A percentile compares a stretch with the other conserved stretches of the same genome.
Evolutionary conservation across 1,139 yeast genomes (phyloP).

Genomic region (Pichia sp.): DNA sequence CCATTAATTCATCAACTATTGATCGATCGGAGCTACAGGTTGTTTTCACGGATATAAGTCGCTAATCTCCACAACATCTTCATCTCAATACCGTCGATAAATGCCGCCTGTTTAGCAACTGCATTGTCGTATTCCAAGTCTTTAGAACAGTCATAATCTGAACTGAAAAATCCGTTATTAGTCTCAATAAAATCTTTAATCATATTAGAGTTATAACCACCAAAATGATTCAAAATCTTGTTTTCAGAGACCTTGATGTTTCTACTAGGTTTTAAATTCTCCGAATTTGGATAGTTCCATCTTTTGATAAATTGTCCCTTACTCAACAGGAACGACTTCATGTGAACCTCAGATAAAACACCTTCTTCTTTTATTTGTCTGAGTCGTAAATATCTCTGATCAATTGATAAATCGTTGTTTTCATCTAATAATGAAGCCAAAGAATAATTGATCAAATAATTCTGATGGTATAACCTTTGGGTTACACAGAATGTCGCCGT

Average conservation of each 20-base stretch:
- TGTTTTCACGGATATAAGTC: constrained; percentile 8
- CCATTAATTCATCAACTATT: neutral
- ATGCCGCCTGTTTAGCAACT: neutral
- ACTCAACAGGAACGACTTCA: constrained; percentile 5
- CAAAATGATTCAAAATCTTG: neutral
- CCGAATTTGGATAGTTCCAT: constrained; percentile 8
- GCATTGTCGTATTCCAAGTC: neutral
- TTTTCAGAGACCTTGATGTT: neutral
- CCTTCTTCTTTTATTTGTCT: neutral
- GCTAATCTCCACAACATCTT: constrained; percentile 7
- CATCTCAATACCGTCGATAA: constrained; percentile 11
- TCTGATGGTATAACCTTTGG: neutral
- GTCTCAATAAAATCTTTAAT: constrained; percentile 5
- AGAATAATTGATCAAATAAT: neutral
- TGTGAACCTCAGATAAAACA: constrained; percentile 2
- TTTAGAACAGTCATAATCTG: neutral
- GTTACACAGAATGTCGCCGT: constrained; percentile 5
- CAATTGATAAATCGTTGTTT: neutral
- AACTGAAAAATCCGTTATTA: constrained; percentile 11
- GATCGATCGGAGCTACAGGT: neutral
- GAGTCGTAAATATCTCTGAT: neutral
- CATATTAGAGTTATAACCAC: neutral
- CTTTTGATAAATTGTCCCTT: constrained; percentile 7
- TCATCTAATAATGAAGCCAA: constrained; percentile 1
- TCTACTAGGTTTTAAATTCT: neutral